Evolutionary conservation across 2,329 filamentous ascomycete genomes (phyloP).

Genomic region (Ambrosiella beaveri): DNA sequence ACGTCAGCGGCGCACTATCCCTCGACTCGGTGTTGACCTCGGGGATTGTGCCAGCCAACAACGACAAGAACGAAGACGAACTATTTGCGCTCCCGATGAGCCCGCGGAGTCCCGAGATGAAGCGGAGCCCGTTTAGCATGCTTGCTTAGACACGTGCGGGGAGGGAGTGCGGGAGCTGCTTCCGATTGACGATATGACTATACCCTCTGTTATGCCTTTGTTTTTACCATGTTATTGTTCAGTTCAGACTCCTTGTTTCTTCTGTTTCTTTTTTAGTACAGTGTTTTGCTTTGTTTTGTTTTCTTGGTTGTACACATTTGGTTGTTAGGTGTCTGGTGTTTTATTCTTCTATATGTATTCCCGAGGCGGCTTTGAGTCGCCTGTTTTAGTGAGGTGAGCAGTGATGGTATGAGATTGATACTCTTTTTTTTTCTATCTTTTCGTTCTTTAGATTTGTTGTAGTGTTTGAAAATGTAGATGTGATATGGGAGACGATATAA

Average conservation of each 20-base stretch:
- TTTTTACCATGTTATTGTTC: too few relatives aligned
- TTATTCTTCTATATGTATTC: not conserved
- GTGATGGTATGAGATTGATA: not conserved
- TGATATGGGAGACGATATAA: too few relatives aligned
- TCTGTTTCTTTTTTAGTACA: not conserved
- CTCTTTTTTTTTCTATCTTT: not conserved
- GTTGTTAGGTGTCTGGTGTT: not conserved
- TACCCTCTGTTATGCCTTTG: too few relatives aligned
- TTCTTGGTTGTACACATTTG: not conserved
- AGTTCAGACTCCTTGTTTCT: too few relatives aligned
- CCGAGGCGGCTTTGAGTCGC: not conserved
- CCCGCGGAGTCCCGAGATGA: slow-evolving; percentile 71
- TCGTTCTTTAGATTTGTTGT: not conserved
- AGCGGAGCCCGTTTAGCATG: slow-evolving; percentile 61
- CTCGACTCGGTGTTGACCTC: slow-evolving; percentile 8
- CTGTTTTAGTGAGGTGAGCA: too few relatives aligned
- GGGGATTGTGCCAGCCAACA: not conserved
- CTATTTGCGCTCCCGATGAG: slow-evolving; percentile 78
- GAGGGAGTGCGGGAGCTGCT: too few relatives aligned
- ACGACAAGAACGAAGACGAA: slow-evolving; percentile 45
- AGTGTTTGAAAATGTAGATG: not conserved
- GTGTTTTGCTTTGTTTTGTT: slow-evolving; percentile 2
- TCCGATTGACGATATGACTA: too few relatives aligned
- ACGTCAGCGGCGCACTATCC: slow-evolving; percentile 8
- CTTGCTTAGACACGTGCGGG: slow-evolving; percentile 17